Base-by-base conservation (phyloP, 2,329 filamentous ascomycete species). In the Dryadomyces sulphureus region DNA sequence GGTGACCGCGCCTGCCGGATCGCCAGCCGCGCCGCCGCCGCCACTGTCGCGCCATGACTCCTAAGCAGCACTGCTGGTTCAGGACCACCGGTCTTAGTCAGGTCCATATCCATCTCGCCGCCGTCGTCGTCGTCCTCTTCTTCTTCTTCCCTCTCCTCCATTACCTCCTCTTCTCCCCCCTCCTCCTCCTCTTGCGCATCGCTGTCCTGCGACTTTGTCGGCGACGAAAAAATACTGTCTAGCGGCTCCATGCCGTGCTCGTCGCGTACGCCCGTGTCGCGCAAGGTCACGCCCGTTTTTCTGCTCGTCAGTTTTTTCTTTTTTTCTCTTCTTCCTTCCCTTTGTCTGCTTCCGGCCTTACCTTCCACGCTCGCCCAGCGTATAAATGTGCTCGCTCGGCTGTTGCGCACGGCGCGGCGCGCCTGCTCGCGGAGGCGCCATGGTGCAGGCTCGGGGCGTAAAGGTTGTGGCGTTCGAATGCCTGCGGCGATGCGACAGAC, bases 191-290 rank as follows among this genome's bases (percentile, higher is more conserved):
- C 56, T 16, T 57, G 50, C 55, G 62, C 55, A 43, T 52, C 38
- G 41, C 54, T 49, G 25, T 55, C 51, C 50, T 45, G 54, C 54
- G 49, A 50, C 52, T 80, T 84, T 53, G 77, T 75, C 14, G 89
- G 88, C 19, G 89, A 94, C 8, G 89, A 95, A 62, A 94, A 94
- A 53, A 96, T 77, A 54, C 78, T 77, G 32, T 90, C 84, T 48
- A 94, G 74, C 32, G 85, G 82, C 60, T 95, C 87, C 68, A 98
- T 79, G 62, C 90, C 92, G 70, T 94, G 72, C 60, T 93, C 88
- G 64, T 96, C 90, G 65, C 87, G 83, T 50, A 80, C 69, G 45
- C 86, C 86, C 46, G 70, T 78, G 57, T 94, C 86, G 56, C 79
- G 77, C 27, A 96, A 64, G 1, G 79, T 83, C 22, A 94, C 75